Percentiles rank a stretch among this genome's conserved stretches.
Evolutionary conservation across 129 eudicot species (phyloP).

Genomic region (Arctium minus): DNA sequence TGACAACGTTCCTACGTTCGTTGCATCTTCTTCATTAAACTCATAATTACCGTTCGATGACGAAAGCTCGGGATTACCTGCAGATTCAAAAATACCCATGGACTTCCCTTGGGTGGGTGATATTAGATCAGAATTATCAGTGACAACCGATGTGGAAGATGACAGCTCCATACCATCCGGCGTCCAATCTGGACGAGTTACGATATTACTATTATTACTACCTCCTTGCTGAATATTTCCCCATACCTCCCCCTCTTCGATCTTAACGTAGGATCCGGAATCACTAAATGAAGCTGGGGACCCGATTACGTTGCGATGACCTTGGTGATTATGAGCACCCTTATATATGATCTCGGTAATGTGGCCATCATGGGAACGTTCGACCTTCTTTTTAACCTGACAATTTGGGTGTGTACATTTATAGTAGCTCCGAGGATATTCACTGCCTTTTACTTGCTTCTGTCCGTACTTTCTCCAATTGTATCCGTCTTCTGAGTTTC

Average conservation of each 20-base stretch:
- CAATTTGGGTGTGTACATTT: conserved; percentile 71
- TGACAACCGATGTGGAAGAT: conserved; percentile 34
- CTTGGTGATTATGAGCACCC: conserved; percentile 74
- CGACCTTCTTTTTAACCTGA: conserved; percentile 77
- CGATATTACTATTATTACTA: not conserved
- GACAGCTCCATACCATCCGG: conserved; percentile 42
- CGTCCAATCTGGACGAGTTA: conserved; percentile 15
- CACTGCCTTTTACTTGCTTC: conserved; percentile 83
- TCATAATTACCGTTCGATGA: conserved; percentile 36
- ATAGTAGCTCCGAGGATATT: conserved; percentile 78
- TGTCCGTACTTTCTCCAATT: conserved; percentile 89
- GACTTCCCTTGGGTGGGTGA: conserved; percentile 31
- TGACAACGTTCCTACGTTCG: conserved; percentile 31
- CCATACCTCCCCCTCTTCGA: conserved; percentile 32
- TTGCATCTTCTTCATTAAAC: conserved; percentile 45
- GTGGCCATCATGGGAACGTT: conserved; percentile 72
- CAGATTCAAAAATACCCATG: conserved; percentile 26
- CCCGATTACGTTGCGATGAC: conserved; percentile 28
- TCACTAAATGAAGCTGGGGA: conserved; percentile 16
- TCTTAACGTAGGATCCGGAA: conserved; percentile 25
- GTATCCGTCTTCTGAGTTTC: conserved; percentile 64
- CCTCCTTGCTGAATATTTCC: not conserved
- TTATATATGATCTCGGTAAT: conserved; percentile 70
- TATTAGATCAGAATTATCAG: conserved; percentile 33
- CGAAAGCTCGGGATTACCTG: conserved; percentile 36